Evolutionary conservation across 2,329 filamentous ascomycete genomes (phyloP).

Genomic region (Penicillium concentricum): DNA sequence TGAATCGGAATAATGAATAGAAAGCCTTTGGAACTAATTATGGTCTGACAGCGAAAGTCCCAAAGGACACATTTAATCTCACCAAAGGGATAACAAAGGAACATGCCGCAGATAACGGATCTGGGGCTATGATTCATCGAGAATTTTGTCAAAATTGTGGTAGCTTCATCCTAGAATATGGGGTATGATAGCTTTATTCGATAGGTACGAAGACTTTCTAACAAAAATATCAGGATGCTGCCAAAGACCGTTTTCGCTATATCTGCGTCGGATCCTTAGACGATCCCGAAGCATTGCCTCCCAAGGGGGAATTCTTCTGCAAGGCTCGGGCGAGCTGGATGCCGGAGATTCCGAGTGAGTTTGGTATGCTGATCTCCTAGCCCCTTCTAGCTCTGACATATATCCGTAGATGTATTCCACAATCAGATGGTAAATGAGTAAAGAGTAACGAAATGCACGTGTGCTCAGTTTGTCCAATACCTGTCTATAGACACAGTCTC

Average conservation of each 20-base stretch:
- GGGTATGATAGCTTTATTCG: conserved; percentile 34
- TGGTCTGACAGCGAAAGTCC: conserved; percentile 54
- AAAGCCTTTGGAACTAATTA: conserved; percentile 54
- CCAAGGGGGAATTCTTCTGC: conserved; percentile 58
- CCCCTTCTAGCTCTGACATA: conserved; percentile 7
- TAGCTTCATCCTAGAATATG: conserved; percentile 53
- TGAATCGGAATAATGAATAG: conserved; percentile 21
- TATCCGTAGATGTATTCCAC: conserved; percentile 43
- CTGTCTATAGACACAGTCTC: background rate
- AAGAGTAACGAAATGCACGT: background rate
- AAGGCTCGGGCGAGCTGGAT: conserved; percentile 51
- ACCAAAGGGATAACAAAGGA: conserved; percentile 42
- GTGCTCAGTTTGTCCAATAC: background rate
- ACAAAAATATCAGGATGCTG: conserved; percentile 25
- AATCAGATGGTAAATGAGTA: conserved; percentile 48
- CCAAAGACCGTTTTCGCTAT: conserved; percentile 39
- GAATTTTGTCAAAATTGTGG: conserved; percentile 57
- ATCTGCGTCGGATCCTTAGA: conserved; percentile 53
- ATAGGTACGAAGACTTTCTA: background rate
- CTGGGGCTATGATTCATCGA: conserved; percentile 47
- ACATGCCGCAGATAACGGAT: conserved; percentile 52
- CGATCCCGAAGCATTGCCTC: conserved; percentile 49
- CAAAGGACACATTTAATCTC: conserved; percentile 45
- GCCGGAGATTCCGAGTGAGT: conserved; percentile 49
- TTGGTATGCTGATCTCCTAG: background rate